Evolutionary conservation across 2,329 filamentous ascomycete genomes (phyloP).

Genomic region (Alternaria sp.): DNA sequence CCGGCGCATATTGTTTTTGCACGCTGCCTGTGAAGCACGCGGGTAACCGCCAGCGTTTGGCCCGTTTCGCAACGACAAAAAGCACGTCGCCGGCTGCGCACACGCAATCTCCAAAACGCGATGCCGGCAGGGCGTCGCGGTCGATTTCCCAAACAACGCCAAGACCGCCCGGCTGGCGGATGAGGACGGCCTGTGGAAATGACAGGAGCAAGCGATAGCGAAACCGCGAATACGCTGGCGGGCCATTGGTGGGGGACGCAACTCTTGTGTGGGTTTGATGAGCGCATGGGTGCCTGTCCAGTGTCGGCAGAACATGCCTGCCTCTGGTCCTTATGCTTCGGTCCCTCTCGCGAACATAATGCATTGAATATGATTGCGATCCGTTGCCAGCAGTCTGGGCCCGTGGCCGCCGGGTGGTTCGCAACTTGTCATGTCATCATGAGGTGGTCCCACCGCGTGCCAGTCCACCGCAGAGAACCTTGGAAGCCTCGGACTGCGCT

Average conservation of each 20-base stretch:
- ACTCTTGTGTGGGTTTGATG: constrained; percentile 43
- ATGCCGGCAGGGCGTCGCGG: constrained; percentile 30
- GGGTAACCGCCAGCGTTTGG: constrained; percentile 43
- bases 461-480: constrained; percentile 19
- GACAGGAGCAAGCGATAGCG: constrained; percentile 39
- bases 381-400: constrained; percentile 19
- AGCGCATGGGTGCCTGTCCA: constrained; percentile 38
- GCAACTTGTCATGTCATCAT: constrained; percentile 24
- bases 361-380: constrained; percentile 22
- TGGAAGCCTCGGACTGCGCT: constrained; percentile 20
- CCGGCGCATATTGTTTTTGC: constrained; percentile 11
- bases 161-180: constrained; percentile 36
- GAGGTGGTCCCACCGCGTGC: constrained; percentile 24
- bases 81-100: constrained; percentile 5
- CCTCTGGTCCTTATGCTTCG: constrained; percentile 18
- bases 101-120: constrained; percentile 36
- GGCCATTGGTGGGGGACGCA: constrained; percentile 33
- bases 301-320: constrained; percentile 38
- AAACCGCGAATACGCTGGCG: constrained; percentile 40
- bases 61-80: constrained; percentile 44
- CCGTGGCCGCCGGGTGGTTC: constrained; percentile 20
- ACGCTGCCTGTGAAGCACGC: constrained; percentile 36
- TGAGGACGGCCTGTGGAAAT: constrained; percentile 36
- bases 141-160: constrained; percentile 43
- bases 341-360: constrained; percentile 5